A percentile compares a stretch with the other conserved stretches of the same genome.
Evolutionary conservation across 2,329 filamentous ascomycete genomes (phyloP).

Genomic region (Cryphonectria japonica): DNA sequence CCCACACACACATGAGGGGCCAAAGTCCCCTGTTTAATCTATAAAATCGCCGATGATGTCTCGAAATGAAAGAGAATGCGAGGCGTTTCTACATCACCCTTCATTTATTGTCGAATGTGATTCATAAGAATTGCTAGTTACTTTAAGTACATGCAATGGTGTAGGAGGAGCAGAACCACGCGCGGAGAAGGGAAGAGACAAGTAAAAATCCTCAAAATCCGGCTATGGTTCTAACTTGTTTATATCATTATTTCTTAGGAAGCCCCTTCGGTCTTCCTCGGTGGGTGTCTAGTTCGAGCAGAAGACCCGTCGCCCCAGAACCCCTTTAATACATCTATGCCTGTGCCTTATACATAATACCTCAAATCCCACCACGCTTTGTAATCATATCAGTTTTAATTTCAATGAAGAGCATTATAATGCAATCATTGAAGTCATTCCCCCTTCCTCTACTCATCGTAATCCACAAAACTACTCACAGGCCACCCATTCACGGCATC

Average conservation of each 20-base stretch:
- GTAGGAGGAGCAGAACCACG: neutral
- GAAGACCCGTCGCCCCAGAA: neutral
- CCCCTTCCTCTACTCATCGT: constrained; percentile 16
- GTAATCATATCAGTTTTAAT: neutral
- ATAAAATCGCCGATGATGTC: neutral
- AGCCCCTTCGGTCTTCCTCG: too few species aligned
- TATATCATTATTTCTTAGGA: neutral
- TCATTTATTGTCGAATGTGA: neutral
- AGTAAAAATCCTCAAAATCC: neutral
- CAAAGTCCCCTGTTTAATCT: neutral
- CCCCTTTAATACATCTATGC: neutral
- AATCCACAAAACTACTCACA: constrained; percentile 39
- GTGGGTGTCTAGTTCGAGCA: neutral
- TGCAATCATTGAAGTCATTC: neutral
- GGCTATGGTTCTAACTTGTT: neutral
- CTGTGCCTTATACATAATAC: too few species aligned
- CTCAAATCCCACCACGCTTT: too few species aligned
- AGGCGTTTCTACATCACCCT: neutral
- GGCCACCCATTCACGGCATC: constrained; percentile 43
- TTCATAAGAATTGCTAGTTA: neutral
- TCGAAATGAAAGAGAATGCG: neutral
- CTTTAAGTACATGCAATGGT: neutral
- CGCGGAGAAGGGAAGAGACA: neutral
- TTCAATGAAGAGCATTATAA: neutral
- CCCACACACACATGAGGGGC: neutral